These are phyloP conservation scores for Penicillium angulare DNA, from an alignment of 495 filamentous ascomycete genomes.

Conservation along the genomic window DNA sequence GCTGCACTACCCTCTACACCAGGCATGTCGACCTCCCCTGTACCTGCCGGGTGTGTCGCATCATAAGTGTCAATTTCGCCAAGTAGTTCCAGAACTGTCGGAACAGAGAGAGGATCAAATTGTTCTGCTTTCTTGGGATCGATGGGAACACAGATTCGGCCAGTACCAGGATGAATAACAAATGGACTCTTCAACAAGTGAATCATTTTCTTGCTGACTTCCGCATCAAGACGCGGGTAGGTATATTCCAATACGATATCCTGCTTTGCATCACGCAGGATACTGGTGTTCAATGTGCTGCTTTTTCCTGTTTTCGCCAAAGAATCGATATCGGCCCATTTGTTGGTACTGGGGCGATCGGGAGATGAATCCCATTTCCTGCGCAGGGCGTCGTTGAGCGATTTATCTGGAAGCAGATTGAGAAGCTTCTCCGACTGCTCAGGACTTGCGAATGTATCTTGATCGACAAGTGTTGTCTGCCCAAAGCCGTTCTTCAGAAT, in stretches of 20 bases:
- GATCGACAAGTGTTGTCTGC: conserved; percentile 71
- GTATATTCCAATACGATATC: conserved; percentile 96
- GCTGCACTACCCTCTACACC: conserved; percentile 40
- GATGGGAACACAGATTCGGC: conserved; percentile 92
- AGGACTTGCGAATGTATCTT: conserved; percentile 76
- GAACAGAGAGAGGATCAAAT: conserved; percentile 85
- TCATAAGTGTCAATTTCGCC: conserved; percentile 80
- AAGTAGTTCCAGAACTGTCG: conserved; percentile 78
- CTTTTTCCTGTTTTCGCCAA: conserved; percentile 72
- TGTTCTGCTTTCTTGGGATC: conserved; percentile 64
- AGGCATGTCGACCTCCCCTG: conserved; percentile 27
- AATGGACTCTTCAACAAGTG: conserved; percentile 96
- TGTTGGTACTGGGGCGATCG: conserved; percentile 65
- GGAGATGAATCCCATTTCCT: conserved; percentile 90
- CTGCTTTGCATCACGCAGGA: conserved; percentile 83
- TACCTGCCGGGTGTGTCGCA: conserved; percentile 32
- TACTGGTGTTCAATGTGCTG: conserved; percentile 59
- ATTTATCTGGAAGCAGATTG: conserved; percentile 71
- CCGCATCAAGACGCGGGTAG: conserved; percentile 94
- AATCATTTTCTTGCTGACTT: conserved; percentile 95
- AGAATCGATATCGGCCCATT: conserved; percentile 92
- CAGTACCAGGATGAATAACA: conserved; percentile 92
- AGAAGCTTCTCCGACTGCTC: conserved; percentile 73
- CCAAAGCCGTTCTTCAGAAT: conserved; percentile 78
- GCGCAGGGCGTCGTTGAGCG: conserved; percentile 69